Conservation (phyloP, 2,329 filamentous ascomycete species). For the Botrytis tulipae region DNA sequence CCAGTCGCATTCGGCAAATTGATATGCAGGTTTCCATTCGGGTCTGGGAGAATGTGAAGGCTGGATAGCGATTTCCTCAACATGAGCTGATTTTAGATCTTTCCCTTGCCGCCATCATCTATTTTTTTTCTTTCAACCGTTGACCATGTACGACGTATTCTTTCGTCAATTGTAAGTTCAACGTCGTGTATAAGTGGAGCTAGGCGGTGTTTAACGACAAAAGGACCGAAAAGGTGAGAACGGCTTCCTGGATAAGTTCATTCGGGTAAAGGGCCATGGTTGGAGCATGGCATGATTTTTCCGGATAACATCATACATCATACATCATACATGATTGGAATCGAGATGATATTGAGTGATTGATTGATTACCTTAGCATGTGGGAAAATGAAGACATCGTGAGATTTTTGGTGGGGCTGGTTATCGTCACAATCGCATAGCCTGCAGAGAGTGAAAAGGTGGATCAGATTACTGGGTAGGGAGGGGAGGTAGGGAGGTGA, state of each 20-base stretch:
- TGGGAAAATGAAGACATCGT: constrained; percentile 10
- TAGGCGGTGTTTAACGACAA: background rate
- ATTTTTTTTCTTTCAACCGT: background rate
- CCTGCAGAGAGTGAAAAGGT: background rate
- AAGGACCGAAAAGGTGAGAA: constrained; percentile 2
- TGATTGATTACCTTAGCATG: background rate
- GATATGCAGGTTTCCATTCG: background rate
- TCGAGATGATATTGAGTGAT: background rate
- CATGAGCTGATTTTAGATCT: background rate
- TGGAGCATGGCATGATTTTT: background rate
- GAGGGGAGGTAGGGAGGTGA: too few species aligned
- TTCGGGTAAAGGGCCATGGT: background rate
- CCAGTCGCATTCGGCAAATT: background rate
- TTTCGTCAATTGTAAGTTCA: background rate
- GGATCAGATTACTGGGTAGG: background rate
- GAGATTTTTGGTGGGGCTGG: background rate
- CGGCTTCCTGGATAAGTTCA: background rate
- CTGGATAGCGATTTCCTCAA: background rate
- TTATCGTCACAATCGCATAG: background rate
- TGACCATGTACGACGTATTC: background rate
- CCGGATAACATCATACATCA: background rate
- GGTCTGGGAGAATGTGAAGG: background rate
- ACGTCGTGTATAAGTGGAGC: background rate
- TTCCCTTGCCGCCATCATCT: background rate
- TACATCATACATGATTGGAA: background rate